Conservation (phyloP, 2,329 filamentous ascomycete genomes). For the Beauveria pseudobassiana region DNA sequence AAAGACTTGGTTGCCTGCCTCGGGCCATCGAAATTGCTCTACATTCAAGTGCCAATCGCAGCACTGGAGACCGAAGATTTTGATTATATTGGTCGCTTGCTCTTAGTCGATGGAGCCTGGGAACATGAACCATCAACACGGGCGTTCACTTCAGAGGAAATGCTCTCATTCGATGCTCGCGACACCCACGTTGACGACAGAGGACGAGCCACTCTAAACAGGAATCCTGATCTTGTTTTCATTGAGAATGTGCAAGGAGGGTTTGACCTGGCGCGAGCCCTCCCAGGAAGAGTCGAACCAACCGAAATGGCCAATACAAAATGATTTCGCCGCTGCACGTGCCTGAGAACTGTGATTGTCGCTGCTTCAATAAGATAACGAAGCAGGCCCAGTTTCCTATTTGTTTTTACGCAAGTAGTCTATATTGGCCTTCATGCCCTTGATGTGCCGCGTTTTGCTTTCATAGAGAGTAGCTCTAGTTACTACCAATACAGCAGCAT, state of each 20-base stretch:
- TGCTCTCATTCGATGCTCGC: not conserved
- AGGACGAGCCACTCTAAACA: not conserved
- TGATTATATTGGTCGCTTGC: not conserved
- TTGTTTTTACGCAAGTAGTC: not conserved
- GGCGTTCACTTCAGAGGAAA: not conserved
- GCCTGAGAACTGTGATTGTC: not conserved
- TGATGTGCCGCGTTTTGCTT: not conserved
- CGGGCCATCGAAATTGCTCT: slow-evolving; percentile 31
- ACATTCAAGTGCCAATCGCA: slow-evolving; percentile 34
- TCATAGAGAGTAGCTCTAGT: not conserved
- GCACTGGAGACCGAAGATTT: slow-evolving; percentile 26
- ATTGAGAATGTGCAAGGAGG: not conserved
- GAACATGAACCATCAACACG: not conserved
- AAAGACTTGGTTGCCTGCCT: slow-evolving; percentile 33
- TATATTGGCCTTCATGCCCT: not conserved
- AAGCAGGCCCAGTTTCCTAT: not conserved
- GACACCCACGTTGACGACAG: not conserved
- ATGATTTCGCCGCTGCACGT: not conserved
- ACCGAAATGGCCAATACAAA: no score
- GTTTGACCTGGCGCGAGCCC: not conserved
- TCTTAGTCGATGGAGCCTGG: not conserved
- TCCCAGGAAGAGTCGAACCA: no score
- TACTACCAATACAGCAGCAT: not conserved
- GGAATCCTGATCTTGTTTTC: not conserved
- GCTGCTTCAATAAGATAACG: not conserved